Evolutionary conservation across 768 basidiomycete species (phyloP), one percentile per base, ranked within the genome.

Genomic region (Leccinum boreale): DNA sequence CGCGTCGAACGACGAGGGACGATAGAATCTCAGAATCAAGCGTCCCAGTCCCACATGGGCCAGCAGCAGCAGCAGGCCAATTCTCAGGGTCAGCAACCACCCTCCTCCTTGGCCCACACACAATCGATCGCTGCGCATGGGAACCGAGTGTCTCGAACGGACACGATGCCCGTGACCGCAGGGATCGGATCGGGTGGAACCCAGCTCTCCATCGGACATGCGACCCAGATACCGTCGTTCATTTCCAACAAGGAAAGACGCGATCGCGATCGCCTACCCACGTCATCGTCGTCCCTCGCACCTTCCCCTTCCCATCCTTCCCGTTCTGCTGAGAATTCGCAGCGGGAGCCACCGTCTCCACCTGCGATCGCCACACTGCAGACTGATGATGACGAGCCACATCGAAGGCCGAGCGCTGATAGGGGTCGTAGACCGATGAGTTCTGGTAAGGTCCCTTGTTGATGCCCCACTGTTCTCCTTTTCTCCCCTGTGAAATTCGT

Each of bases 1-100:
- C 83, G 90, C 2, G 86, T 89, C 51, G 90, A 92, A 67, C 77
- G 87, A 21, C 77, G 89, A 8, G 87, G 85, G 8, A 89, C 87
- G 10, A 70, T 87, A 2, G 86, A 87, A 47, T 65, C 63, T 12
- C 73, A 66, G 36, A 67, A 67, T n/a, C 67, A 63, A 26, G 56
- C 63, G 19, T 58, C 63, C 5, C 65, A 61, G 26, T 24, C 59
- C 29, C 68, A 65, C 58, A 59, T 64, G 8, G 52, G 15, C 46
- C 62, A 58, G 1, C 39, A 39, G 39, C 36, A 39, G 36, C 62
- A 61, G 24, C 15, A 56, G 17, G 48, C 48, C 10, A 54, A n/a
- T n/a, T 9, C 17, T 19, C 62, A 62, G 50, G 48, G 28, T 36
- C 12, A 49, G 14, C 6, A 52, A 15, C 23, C 50, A n/a, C 39